Evolutionary conservation across 768 basidiomycete species (phyloP), one percentile per base, ranked within the genome.

Genomic region (Daedaleopsis nitida): DNA sequence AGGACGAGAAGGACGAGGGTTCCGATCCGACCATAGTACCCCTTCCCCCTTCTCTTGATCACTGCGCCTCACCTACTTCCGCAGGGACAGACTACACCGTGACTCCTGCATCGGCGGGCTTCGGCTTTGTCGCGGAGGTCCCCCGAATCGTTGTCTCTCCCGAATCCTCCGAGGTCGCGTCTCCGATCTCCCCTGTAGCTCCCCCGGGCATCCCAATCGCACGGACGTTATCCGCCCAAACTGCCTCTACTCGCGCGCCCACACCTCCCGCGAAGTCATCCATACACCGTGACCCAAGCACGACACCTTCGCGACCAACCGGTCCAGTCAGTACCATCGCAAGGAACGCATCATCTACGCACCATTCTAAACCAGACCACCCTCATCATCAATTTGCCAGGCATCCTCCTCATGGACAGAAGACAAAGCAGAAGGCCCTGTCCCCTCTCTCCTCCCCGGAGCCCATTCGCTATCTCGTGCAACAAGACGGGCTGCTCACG

Each of bases 391-490:
- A 32, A 32, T 32, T n/a, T n/a, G n/a, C 27, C 39, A 42, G 39
- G 3, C 39, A 3, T 12, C 39, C 50, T 51, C 12, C 34, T 2
- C 23, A 32, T 12, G 27, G 9, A 3, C 12, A 42, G 39, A 3
- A n/a, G 9, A 14, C 23, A 24, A 51, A 51, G 24, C 50, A 17
- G 23, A 51, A 51, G 24, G n/a, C 11, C 24, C 11, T 24, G 3
- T 51, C 50, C 23, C 34, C 50, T 51, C 19, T 12, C 2, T 34
- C 50, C 2, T 8, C 50, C 34, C 50, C 50, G 8, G 52, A 54
- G 11, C 23, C 23, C 10, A n/a, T 58, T 6, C 57, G 57, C 14
- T 58, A 58, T 38, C 50, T 58, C 21, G 51, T 49, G 8, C 49
- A 42, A 10, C 19, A 50, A 11, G 57, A 58, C 17, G 57, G 57